Base-by-base conservation (phyloP, 129 eudicot genomes). In the Arctium lappa region DNA sequence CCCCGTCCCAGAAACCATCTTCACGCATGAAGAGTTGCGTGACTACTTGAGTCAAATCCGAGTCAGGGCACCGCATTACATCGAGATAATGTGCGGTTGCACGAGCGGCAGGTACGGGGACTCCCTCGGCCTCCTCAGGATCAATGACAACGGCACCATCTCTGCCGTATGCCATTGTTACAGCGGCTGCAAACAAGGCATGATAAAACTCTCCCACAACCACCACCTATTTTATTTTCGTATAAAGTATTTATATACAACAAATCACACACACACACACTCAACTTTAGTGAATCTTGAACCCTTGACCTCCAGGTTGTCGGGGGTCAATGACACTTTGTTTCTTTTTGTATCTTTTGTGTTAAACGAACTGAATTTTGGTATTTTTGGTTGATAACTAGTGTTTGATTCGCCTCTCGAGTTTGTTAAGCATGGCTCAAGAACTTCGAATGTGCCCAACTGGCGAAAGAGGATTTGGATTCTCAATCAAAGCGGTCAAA, bases 1-100 rank as follows among this genome's bases (percentile, higher is more conserved):
- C 27, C 48, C 38, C 11, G 78, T 48, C 30, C 38, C 50, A 0
- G 72, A 77, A 36, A 78, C 81, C 30, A 37, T 65, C 16, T 78
- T 78, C 12, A 50, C 81, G 3, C 16, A 39, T 8, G 81, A 78
- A 48, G 74, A 78, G 69, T 65, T 63, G 38, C 15, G 60, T 12
- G 29, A 53, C 27, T 78, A 37, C 31, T 3, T 29, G 40, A 7
- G 29, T 22, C 62, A 78, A 60, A 65, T 78, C 38, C 48, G 56
- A 13, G 29, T 30, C 22, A 73, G n/a, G 22, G 74, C 62, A 73
- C 73, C 85, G 37, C 37, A 60, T n/a, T 78, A 75, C 13, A 12
- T 86, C 62, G 89, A 78, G 40, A 46, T 86, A n/a, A 27, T 38
- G 6, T 77, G 89, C 15, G 80, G 89, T 27, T 86, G 83, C 77